A percentile compares a stretch with the other conserved stretches of the same genome.
These are phyloP conservation scores for Phytomonas francai DNA, from an alignment of 208 protist genomes.

Conservation along the genomic window DNA sequence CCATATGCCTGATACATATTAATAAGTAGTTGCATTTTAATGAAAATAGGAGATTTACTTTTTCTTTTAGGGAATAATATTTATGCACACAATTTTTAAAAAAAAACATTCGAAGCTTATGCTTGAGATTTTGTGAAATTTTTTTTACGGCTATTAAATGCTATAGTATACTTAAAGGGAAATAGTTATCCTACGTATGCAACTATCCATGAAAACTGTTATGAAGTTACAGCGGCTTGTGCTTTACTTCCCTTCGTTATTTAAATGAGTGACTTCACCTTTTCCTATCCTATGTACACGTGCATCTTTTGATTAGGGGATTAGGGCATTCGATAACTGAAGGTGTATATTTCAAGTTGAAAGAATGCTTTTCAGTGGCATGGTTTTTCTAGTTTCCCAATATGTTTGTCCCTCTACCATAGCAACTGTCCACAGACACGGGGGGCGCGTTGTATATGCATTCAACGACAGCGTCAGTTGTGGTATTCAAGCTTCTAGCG, in stretches of 20 bases:
- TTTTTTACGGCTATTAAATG: not conserved
- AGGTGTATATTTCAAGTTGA: not conserved
- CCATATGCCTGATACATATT: not conserved
- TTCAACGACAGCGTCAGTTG: conserved; percentile 5
- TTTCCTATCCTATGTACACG: not conserved
- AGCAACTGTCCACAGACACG: conserved; percentile 10
- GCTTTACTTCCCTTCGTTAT: not conserved
- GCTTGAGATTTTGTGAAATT: not conserved
- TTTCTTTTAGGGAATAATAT: not conserved
- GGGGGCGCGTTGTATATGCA: conserved; percentile 30
- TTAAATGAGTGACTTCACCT: not conserved
- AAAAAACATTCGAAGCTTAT: too few relatives aligned
- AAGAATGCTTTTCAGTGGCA: conserved; percentile 2
- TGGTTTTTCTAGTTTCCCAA: not conserved
- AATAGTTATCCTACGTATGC: not conserved
- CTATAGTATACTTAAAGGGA: not conserved
- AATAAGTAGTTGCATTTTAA: not conserved
- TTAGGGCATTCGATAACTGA: not conserved
- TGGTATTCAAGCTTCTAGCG: conserved; percentile 21
- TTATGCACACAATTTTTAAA: too few relatives aligned
- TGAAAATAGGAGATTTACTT: not conserved
- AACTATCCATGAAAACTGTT: not conserved
- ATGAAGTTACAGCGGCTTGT: not conserved
- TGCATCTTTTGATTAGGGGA: not conserved
- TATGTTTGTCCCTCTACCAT: not conserved